Base-by-base conservation (phyloP, 208 protist genomes). In the Trypanosoma congolense region DNA sequence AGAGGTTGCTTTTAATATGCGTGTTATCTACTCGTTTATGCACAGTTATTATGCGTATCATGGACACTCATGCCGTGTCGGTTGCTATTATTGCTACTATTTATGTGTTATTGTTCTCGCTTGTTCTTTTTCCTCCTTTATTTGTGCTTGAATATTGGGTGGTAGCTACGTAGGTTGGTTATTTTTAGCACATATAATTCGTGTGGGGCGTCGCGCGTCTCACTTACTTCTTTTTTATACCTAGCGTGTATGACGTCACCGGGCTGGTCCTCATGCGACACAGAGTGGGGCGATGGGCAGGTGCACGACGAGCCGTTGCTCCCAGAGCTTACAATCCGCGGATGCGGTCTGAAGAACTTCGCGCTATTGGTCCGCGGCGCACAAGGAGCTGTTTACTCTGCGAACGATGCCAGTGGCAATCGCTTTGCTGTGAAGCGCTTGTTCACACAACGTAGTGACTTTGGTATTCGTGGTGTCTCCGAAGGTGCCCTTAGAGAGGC, bases 331-430 rank as follows among this genome's bases (percentile, higher is more conserved):
- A 81, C 76, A 12, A 54, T 94, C 33, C 61, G 61, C 18, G 73
- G 71, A 1, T 59, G 74, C 19, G 70, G 68, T 1, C 41, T 95
- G 16, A 77, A 76, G 30, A 85, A 84, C 56, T 60, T 75, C 28
- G 61, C 30, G 0, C 53, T 84, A 0, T 56, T 95, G 19, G 70
- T 77, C n/a, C 71, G 82, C 19, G 89, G 89, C 24, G 75, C 75
- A 3, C 89, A 95, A 44, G 85, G 89, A 3, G 84, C 77, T 12
- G 75, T 95, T 21, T 95, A 95, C 67, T 47, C 70, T 4, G 88
- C 82, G 0, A 35, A 65, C 28, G 82, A 92, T 19, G 29, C 14
- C 1, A 28, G 28, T n/a, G 53, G 42, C 50, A 48, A 49, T 40
- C 2, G 55, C 6, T 76, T 86, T 40, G 87, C 81, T 3, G 87